Evolutionary conservation across 2,329 filamentous ascomycete species (phyloP), one percentile per base, ranked within the genome.

Genomic region (Cadophora luteo-olivacea): DNA sequence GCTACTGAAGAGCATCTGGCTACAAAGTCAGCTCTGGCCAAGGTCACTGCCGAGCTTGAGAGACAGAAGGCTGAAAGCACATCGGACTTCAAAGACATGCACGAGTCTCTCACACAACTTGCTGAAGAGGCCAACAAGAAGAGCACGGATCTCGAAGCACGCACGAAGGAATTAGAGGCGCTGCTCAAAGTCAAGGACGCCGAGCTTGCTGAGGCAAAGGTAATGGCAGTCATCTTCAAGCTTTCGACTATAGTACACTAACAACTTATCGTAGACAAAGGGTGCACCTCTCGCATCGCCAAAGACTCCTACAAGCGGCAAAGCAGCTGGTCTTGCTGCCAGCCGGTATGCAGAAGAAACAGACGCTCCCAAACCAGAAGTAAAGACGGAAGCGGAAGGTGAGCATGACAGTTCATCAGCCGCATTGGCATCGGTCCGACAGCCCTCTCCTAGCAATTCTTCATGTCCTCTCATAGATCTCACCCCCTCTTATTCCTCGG

Each of bases 351-450:
- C 86, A 67, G 79, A 79, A 63, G 77, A 69, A 11, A 6, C 61
- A 22, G 78, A 79, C 72, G 75, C 78, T 68, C 74, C 73, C 63
- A 74, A 75, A 65, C 70, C 74, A 63, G 72, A 74, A 67, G 73
- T 75, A 67, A 70, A 75, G 64, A 73, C 74, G 67, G 75, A 77
- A 86, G 87, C 85, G 86, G 87, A 89, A 87, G 81, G 81, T 78
- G 81, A 82, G 75, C 84, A 86, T 76, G 88, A 90, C 78, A 82
- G 87, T 82, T 87, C 87, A 80, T 90, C 88, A 78, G 82, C 84
- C 78, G 88, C 88, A 80, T 83, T 90, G 81, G 87, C 88, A 82
- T 87, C 86, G 87, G 88, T 91, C 86, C 84, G 88, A 72, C 69
- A 70, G 58, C 75, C 75, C 70, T 76, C 72, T 75, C 73, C 67